These are phyloP conservation scores for Thermochaetoides dissita DNA, from an alignment of 2,329 filamentous ascomycete genomes.

Conservation along the genomic window DNA sequence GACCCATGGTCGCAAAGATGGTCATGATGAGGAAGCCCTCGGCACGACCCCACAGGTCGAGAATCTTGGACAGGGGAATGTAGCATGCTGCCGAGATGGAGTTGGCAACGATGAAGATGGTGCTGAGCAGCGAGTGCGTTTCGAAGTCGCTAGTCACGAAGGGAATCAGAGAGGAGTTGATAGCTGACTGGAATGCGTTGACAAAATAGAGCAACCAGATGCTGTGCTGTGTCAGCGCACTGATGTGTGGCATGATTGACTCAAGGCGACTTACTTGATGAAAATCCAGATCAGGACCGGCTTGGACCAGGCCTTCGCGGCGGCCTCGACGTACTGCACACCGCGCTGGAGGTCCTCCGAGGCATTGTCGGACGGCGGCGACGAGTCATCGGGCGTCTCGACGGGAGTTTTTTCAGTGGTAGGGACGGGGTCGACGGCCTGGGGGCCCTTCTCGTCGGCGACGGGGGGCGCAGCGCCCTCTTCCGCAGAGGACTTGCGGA, in stretches of 20 bases:
- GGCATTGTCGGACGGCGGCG: not conserved
- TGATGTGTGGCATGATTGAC: too few species aligned
- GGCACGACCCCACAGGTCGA: conserved; percentile 34
- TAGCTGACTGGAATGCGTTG: conserved; percentile 32
- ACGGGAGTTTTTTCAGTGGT: not conserved
- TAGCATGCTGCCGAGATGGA: conserved; percentile 45
- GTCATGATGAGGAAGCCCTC: conserved; percentile 30
- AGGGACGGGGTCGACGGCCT: conserved; percentile 11
- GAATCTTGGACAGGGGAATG: conserved; percentile 31
- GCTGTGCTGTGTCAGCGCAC: conserved; percentile 13
- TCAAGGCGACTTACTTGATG: conserved; percentile 3
- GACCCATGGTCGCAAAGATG: conserved; percentile 29
- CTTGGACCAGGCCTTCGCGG: conserved; percentile 28
- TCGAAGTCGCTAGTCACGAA: conserved; percentile 37
- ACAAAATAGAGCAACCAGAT: conserved; percentile 38
- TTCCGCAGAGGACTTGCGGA: too few species aligned
- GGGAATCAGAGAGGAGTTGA: conserved; percentile 27
- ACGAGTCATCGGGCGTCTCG: not conserved
- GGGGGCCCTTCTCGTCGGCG: not conserved
- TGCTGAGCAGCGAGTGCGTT: conserved; percentile 37
- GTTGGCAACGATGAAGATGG: conserved; percentile 38
- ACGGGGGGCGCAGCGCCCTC: too few species aligned
- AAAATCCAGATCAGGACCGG: conserved; percentile 18
- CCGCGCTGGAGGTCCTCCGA: conserved; percentile 20
- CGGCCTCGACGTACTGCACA: conserved; percentile 28